Percentiles rank a stretch among this genome's conserved stretches.
phyloP scores from a whole-genome alignment of 1,284 basidiomycete species.

The Ustilago crameri region DNA sequence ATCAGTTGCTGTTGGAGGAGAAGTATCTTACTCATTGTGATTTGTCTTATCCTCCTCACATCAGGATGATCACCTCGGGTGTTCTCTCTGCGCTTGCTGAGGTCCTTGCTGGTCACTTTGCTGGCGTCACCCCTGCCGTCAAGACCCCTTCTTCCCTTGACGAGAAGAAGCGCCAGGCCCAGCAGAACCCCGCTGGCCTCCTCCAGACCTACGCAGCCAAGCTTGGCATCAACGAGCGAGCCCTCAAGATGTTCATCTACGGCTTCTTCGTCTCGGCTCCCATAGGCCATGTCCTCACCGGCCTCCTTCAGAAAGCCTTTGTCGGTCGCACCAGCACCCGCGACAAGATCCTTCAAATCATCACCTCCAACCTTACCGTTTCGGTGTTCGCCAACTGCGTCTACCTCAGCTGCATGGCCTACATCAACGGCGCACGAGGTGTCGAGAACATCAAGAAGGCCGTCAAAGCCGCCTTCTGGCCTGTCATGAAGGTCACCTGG shows the following conservation, averaged over 20 bases:
- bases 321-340: constrained; percentile 78
- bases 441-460: constrained; percentile 77
- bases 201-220: constrained; percentile 39
- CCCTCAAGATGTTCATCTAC: constrained; percentile 83
- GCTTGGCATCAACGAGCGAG: constrained; percentile 67
- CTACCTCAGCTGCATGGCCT: constrained; percentile 80
- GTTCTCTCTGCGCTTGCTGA: constrained; percentile 56
- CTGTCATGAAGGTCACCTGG: constrained; percentile 81
- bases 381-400: constrained; percentile 79
- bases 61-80: constrained; percentile 56
- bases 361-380: constrained; percentile 81
- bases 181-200: constrained; percentile 34
- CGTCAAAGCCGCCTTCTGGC: constrained; percentile 79
- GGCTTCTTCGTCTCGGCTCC: constrained; percentile 88
- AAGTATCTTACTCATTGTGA: not conserved
- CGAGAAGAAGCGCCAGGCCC: constrained; percentile 40
- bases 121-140: constrained; percentile 46
- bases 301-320: constrained; percentile 79
- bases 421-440: constrained; percentile 83
- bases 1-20: not conserved
- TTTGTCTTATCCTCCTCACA: not conserved
- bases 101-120: constrained; percentile 56
- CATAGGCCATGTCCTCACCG: constrained; percentile 76
- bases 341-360: constrained; percentile 76
- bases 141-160: constrained; percentile 24